phyloP scores from a whole-genome alignment of 768 basidiomycete genomes.

The Termitomyces sp. region DNA sequence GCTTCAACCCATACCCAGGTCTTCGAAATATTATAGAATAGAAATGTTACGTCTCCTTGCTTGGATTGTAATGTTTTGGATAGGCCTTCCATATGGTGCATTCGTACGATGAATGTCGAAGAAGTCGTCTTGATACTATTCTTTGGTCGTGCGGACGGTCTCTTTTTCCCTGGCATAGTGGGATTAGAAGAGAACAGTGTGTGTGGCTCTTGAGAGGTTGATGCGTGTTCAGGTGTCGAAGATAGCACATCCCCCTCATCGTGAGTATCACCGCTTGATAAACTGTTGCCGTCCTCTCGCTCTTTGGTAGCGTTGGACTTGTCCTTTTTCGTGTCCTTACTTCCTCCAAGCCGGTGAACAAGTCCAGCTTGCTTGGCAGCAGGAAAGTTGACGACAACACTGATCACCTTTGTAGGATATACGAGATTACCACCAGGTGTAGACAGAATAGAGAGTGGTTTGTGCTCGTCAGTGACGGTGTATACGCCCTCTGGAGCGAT shows the following conservation, averaged over 20 bases:
- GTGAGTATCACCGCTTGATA: constrained; percentile 79
- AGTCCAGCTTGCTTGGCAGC: constrained; percentile 50
- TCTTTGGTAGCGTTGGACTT: constrained; percentile 38
- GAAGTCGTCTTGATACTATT: constrained; percentile 88
- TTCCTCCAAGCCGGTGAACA: constrained; percentile 62
- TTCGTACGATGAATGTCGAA: constrained; percentile 86
- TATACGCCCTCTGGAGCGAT: constrained; percentile 90
- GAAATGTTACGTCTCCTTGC: constrained; percentile 79
- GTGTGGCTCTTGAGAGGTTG: constrained; percentile 31
- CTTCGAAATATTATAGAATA: constrained; percentile 86
- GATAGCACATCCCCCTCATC: constrained; percentile 47
- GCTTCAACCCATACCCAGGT: constrained; percentile 83
- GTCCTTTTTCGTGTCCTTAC: constrained; percentile 60
- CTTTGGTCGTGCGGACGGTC: constrained; percentile 65
- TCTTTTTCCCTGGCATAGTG: constrained; percentile 50
- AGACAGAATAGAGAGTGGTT: constrained; percentile 43
- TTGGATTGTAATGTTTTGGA: constrained; percentile 65
- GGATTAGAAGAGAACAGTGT: constrained; percentile 54
- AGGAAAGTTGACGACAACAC: constrained; percentile 58
- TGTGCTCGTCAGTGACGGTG: constrained; percentile 83
- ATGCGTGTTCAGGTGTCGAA: constrained; percentile 34
- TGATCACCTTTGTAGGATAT: constrained; percentile 61
- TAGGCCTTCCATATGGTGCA: constrained; percentile 77
- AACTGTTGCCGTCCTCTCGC: constrained; percentile 60
- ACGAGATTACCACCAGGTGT: constrained; percentile 28